Evolutionary conservation across 2,329 filamentous ascomycete genomes (phyloP), one percentile per base, ranked within the genome.

Genomic region (Balansia obtecta): DNA sequence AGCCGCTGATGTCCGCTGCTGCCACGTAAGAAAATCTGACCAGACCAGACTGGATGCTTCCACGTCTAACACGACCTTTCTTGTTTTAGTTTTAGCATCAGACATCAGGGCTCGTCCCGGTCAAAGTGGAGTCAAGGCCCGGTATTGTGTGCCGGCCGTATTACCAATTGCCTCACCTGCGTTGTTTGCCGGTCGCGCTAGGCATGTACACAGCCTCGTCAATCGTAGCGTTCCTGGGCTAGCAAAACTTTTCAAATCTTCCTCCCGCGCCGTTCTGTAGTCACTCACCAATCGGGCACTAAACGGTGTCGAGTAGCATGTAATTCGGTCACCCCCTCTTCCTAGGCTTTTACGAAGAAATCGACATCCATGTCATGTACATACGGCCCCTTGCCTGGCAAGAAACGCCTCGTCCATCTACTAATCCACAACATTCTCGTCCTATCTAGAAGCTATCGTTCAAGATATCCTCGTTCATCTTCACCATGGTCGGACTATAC

Each of bases 401-500:
- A 22, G 42, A 4, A 4, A 22, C 6, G 33, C 13, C 9, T 34
- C 20, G 4, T 34, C 33, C 33, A 10, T 34, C 13, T 10, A 11
- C 12, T 11, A 13, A 20, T 12, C 22, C 11, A 22, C 20, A 15
- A 13, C 10, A 13, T n/a, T 9, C 15, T 32, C 42, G n/a, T 27
- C 9, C 16, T 16, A 7, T 33, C 55, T 65, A 83, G 57, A 83
- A 84, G 20, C 76, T 82, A 57, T 83, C 78, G 56, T 83, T 73
- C 43, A 82, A 62, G 45, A 82, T 73, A 57, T 82, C 71, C 48
- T 80, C 69, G 55, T 76, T 81, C 74, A 81, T 79, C 66, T 80
- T 81, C 42, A 84, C 77, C 70, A 83, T 74, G 0, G 77, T 80
- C 3, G 80, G 81, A 56, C 80, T 83, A 59, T 81, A 78, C 60